Conservation (phyloP, 2,329 filamentous ascomycete species). For the Bipolaris victoriae region DNA sequence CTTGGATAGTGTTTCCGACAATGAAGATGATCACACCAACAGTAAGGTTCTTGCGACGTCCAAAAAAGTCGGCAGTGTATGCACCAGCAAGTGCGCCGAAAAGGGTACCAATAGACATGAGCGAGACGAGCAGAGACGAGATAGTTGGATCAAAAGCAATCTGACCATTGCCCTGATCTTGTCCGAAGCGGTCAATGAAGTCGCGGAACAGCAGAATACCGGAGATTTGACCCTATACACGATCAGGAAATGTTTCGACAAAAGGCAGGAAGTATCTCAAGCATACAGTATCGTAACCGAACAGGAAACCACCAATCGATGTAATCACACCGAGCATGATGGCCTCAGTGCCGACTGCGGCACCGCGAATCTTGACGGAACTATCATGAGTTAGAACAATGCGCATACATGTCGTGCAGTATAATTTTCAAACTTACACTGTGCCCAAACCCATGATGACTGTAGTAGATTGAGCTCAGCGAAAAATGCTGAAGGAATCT, state of each 20-base stretch:
- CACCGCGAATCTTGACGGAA: conserved; percentile 39
- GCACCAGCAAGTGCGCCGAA: conserved; percentile 51
- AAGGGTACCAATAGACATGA: conserved; percentile 50
- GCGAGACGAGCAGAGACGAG: conserved; percentile 51
- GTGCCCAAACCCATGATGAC: conserved; percentile 36
- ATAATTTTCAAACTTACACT: conserved; percentile 16
- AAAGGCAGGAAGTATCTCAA: neutral
- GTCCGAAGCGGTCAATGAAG: conserved; percentile 64
- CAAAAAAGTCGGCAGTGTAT: conserved; percentile 61
- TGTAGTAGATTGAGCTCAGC: conserved; percentile 4
- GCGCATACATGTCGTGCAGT: neutral
- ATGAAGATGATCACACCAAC: conserved; percentile 55
- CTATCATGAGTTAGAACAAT: conserved; percentile 20
- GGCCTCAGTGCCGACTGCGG: conserved; percentile 45
- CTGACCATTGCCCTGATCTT: conserved; percentile 50
- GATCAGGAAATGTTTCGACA: neutral
- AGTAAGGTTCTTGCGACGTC: conserved; percentile 55
- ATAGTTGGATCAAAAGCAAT: conserved; percentile 51
- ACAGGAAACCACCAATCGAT: conserved; percentile 66
- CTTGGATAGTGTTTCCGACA: conserved; percentile 53
- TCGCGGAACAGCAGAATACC: conserved; percentile 54
- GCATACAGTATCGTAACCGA: conserved; percentile 65
- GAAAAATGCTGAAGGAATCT: conserved; percentile 5
- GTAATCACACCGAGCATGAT: conserved; percentile 63
- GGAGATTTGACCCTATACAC: conserved; percentile 40